Base-by-base conservation (phyloP, 306 rosid species). In the Inga laurina region DNA sequence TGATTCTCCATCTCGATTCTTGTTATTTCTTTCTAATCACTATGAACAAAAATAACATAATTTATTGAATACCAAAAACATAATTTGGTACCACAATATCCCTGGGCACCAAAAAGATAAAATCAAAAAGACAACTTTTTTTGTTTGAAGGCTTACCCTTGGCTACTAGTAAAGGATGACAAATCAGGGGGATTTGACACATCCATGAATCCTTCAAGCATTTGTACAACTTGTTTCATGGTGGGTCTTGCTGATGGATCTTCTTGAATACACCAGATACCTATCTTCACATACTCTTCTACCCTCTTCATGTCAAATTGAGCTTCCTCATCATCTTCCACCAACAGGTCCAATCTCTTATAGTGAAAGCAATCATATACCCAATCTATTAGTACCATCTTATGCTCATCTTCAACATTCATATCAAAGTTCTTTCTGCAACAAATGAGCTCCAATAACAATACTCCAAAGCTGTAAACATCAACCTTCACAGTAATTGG, bases 391-490 rank as follows among this genome's bases (percentile, higher is more conserved):
- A 83, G 45, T 13, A 79, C 64, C 41, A 73, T 51, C 67, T 49
- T 32, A 10, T 83, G 49, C 72, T 61, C 70, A 10, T 51, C 15
- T 41, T 77, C 37, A 64, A 16, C 8, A 19, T 78, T 61, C 22
- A 34, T 57, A 4, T 79, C 71, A 4, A 78, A 73, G 76, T 8
- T 49, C 44, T n/a, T 78, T 67, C 62, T 62, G 56, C 83, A 80
- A 44, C 78, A 71, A 4, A 71, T 80, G 44, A 80, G 71, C 78
- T 80, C 83, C 8, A 80, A 56, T 66, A 80, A 72, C 83, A 80
- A 27, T 16, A 80, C 22, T 57, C 83, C 83, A 11, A 14, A 71
- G 57, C 83, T 80, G 34, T 80, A 80, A 32, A 80, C 72, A 57
- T 80, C 83, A 2, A 80, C 83, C 72, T 80, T 80, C 4, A 45